Evolutionary conservation across 2,329 filamentous ascomycete species (phyloP), one percentile per base, ranked within the genome.

Genomic region (Aspergillus fructus): DNA sequence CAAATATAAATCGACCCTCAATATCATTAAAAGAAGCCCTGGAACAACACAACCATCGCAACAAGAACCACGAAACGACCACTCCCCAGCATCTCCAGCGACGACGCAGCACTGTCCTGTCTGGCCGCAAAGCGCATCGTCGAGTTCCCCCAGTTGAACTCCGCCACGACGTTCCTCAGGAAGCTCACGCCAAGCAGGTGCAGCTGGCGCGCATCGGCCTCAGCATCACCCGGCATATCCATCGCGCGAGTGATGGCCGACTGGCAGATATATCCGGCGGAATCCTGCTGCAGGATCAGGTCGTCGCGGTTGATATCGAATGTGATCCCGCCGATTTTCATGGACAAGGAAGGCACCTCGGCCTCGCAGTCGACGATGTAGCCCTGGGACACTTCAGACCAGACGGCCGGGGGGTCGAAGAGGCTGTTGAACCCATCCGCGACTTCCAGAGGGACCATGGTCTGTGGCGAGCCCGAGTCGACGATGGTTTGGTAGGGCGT

Each of bases 121-220:
- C 42, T 39, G n/a, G 17, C 23, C 0, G 62, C 60, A 48, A 66
- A 66, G 11, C 53, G 58, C 74, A 81, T 73, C 69, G 76, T 66
- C n/a, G 65, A 71, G 27, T 73, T 75, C 7, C 77, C 78, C 53
- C 82, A 71, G 67, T 82, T 80, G 63, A 80, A 82, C 1, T 82
- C 78, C 4, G 76, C 69, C 8, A 82, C 67, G 0, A 82, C 79
- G 56, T 78, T 79, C 66, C 78, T 79, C 69, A 80, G 69, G 64
- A 79, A 82, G 7, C 72, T 70, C 58, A 77, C 77, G 0, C 79
- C 79, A 1, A 63, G 59, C 13, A 69, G 66, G 49, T 60, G 66
- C 37, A 56, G 30, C 49, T 57, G 55, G 27, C 64, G 39, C 30
- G 57, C 53, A 33, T 53, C 37, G 3, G 19, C 21, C 23, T 30